phyloP scores from a whole-genome alignment of 495 filamentous ascomycete species.

The Penicillium nucicola region DNA sequence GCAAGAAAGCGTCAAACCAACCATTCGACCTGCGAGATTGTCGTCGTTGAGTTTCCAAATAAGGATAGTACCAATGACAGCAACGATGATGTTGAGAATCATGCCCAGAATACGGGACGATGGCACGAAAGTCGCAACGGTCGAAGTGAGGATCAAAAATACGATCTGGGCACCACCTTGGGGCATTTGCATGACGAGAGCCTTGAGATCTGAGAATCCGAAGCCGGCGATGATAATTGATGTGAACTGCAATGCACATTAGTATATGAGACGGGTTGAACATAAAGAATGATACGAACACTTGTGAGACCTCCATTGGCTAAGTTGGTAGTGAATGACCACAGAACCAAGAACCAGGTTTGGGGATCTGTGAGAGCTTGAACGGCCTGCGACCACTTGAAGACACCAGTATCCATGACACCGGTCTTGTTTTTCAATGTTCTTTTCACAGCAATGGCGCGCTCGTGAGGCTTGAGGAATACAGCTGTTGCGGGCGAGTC shows the following conservation, averaged over 20 bases:
- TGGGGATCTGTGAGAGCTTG: constrained; percentile 31
- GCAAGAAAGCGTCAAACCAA: constrained; percentile 51
- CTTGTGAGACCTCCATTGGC: constrained; percentile 32
- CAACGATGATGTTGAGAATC: constrained; percentile 27
- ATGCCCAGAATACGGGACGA: constrained; percentile 31
- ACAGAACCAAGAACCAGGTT: constrained; percentile 30
- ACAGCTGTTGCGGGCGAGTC: constrained; percentile 51
- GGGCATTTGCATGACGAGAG: constrained; percentile 39
- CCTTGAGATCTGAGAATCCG: constrained; percentile 34
- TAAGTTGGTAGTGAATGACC: constrained; percentile 25
- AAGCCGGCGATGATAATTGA: constrained; percentile 40
- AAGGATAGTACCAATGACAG: constrained; percentile 55
- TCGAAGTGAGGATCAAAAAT: constrained; percentile 32
- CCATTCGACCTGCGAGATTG: constrained; percentile 50
- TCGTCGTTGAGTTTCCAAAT: constrained; percentile 55
- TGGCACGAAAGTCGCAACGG: constrained; percentile 25
- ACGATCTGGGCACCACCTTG: constrained; percentile 37
- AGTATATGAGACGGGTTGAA: background rate
- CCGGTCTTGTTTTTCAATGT: constrained; percentile 53
- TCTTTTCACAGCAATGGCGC: constrained; percentile 31
- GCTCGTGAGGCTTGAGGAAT: constrained; percentile 53
- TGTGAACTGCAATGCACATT: constrained; percentile 28
- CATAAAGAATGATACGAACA: background rate
- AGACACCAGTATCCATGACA: constrained; percentile 35
- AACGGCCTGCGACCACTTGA: constrained; percentile 34